A percentile compares a stretch with the other conserved stretches of the same genome.
Evolutionary conservation across 2,329 filamentous ascomycete species (phyloP).

Genomic region (Fusarium continuum): DNA sequence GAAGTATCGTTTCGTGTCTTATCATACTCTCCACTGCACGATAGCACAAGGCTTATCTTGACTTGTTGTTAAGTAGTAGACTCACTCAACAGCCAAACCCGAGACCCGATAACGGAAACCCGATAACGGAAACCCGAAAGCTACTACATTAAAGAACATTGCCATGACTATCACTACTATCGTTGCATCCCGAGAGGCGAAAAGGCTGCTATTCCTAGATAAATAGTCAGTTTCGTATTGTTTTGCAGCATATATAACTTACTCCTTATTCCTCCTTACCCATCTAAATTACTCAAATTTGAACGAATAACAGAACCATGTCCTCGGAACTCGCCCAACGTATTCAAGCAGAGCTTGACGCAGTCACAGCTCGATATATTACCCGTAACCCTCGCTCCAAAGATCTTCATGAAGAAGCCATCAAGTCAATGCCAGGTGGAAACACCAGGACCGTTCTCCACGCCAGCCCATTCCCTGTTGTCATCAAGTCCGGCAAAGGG

Average conservation of each 20-base stretch:
- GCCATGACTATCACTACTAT: neutral
- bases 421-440: constrained; percentile 53
- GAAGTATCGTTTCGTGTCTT: no score
- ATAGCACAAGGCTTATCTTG: neutral
- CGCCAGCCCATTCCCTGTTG: constrained; percentile 56
- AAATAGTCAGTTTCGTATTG: no score
- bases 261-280: neutral
- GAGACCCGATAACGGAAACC: constrained; percentile 33
- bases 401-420: constrained; percentile 50
- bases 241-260: neutral
- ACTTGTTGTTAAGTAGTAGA: neutral
- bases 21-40: no score
- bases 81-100: constrained; percentile 18
- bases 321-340: constrained; percentile 26
- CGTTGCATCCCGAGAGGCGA: constrained; percentile 23
- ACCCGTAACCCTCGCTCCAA: constrained; percentile 52
- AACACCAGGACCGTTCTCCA: constrained; percentile 58
- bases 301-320: constrained; percentile 12
- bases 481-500: constrained; percentile 50
- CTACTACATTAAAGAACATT: neutral
- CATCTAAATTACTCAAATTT: neutral
- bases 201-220: neutral
- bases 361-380: constrained; percentile 48
- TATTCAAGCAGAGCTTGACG: constrained; percentile 44
- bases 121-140: constrained; percentile 28